Conservation (phyloP, 768 basidiomycete species). For the Trichaptum fuscoviolaceum region DNA sequence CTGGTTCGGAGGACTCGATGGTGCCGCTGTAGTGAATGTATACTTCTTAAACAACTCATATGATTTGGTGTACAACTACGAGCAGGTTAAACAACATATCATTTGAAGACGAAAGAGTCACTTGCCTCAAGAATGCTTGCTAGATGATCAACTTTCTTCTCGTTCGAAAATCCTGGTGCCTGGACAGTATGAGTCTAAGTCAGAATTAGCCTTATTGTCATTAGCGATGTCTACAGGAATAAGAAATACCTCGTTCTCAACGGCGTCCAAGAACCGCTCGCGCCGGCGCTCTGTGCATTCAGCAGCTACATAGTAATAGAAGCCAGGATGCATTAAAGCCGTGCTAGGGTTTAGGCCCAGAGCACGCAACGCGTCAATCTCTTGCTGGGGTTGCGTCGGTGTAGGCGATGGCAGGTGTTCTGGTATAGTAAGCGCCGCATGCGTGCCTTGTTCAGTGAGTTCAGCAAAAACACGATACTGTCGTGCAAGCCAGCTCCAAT, state of each 20-base stretch:
- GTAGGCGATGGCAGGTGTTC: constrained; percentile 40
- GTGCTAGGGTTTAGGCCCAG: constrained; percentile 76
- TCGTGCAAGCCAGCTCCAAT: constrained; percentile 93
- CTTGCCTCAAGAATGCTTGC: constrained; percentile 76
- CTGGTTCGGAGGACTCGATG: constrained; percentile 32
- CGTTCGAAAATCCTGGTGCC: constrained; percentile 75
- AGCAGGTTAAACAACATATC: constrained; percentile 5
- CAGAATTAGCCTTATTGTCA: constrained; percentile 6
- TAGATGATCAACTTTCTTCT: constrained; percentile 89
- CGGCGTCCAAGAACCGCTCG: constrained; percentile 55
- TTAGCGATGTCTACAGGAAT: not conserved
- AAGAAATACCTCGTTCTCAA: constrained; percentile 50
- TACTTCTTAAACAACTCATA: constrained; percentile 92
- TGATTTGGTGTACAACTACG: constrained; percentile 85
- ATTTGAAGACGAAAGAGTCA: constrained; percentile 2
- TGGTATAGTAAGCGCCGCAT: constrained; percentile 58
- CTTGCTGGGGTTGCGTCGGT: constrained; percentile 28
- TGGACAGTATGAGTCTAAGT: constrained; percentile 12
- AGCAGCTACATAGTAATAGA: constrained; percentile 88
- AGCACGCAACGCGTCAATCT: constrained; percentile 54
- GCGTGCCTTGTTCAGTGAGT: constrained; percentile 77
- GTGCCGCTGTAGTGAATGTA: constrained; percentile 20
- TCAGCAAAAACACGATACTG: constrained; percentile 95
- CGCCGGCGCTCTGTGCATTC: constrained; percentile 75
- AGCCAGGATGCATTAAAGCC: constrained; percentile 86